Evolutionary conservation across 108 stramenopile genomes (phyloP).

Genomic region (Cylindrotheca fusiformis): DNA sequence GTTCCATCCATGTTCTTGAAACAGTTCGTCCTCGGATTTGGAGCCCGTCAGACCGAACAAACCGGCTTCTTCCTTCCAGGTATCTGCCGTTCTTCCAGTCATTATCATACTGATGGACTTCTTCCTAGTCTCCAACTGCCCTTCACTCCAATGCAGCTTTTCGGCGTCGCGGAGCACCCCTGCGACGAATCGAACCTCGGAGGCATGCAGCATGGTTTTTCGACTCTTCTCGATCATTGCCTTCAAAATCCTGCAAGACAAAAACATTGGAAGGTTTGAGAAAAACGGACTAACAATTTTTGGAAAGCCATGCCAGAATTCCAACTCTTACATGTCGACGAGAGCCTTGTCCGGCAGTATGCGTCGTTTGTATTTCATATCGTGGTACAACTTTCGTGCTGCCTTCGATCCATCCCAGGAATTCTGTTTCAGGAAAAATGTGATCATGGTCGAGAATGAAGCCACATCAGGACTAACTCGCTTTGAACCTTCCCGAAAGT

Average conservation of each 20-base stretch:
- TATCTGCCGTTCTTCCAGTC: slow-evolving; percentile 37
- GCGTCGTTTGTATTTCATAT: slow-evolving; percentile 58
- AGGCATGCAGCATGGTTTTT: slow-evolving; percentile 34
- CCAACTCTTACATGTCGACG: slow-evolving; percentile 63
- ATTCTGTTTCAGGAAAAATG: slow-evolving; percentile 47
- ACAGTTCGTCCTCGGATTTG: slow-evolving; percentile 50
- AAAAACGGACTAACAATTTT: background rate
- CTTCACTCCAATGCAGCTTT: slow-evolving; percentile 55
- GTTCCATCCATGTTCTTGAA: slow-evolving; percentile 79
- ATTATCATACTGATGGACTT: slow-evolving; percentile 49
- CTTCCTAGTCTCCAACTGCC: slow-evolving; percentile 57
- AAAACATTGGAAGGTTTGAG: background rate
- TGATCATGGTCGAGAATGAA: slow-evolving; percentile 71
- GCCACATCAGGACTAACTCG: slow-evolving; percentile 59
- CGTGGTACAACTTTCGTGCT: slow-evolving; percentile 52
- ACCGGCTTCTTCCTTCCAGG: slow-evolving; percentile 42
- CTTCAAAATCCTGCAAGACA: slow-evolving; percentile 43
- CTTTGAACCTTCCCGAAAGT: slow-evolving; percentile 28
- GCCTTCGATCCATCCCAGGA: slow-evolving; percentile 37
- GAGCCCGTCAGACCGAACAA: slow-evolving; percentile 16
- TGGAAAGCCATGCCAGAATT: background rate
- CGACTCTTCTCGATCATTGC: slow-evolving; percentile 46
- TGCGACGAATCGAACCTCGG: slow-evolving; percentile 56
- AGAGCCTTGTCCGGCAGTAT: slow-evolving; percentile 66
- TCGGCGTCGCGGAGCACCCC: slow-evolving; percentile 65